Base-by-base conservation (phyloP, 805 yeast genomes). In the Nakazawaea siamensis region DNA sequence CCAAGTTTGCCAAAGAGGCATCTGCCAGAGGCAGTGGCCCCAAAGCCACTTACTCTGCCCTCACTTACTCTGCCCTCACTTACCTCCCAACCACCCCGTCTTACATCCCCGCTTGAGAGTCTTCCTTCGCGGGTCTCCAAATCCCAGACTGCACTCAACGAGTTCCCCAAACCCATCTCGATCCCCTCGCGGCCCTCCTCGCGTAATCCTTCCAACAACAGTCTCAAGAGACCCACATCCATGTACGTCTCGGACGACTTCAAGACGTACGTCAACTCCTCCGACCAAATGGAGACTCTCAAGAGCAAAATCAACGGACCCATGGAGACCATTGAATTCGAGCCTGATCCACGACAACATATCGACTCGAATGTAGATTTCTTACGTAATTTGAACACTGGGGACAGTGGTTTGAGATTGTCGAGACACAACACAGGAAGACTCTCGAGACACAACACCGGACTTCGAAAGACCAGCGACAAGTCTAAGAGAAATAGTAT, bases 281-380 rank as follows among this genome's bases (percentile, higher is more conserved):
- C 34, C 3, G 40, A 33, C n/a, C 34, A 33, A 8, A n/a, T 33
- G 27, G 31, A 28, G 26, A 33, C 29, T 14, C 21, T 37, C 24
- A 37, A 37, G 20, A 23, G 28, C 20, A 37, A 37, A 21, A 33
- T 37, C 17, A 25, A 12, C 15, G 37, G 35, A 3, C 25, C 29
- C 3, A 31, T 37, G 40, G 60, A 59, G 38, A 49, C 50, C 24
- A 50, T 54, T 4, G 56, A 56, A 29, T 39, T 58, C 12, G 51
- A 60, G 8, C 57, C 62, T 3, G 48, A 43, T 28, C 47, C 46
- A 24, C 46, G 47, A 13, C 43, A 43, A 17, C 49, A 48, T 18
- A 55, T 55, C 20, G 53, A 55, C 40, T 59, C 58, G 35, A 62
- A 58, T 24, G 53, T 64, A 17, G 68, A 58, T 21, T 65, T 61